A percentile compares a stretch with the other conserved stretches of the same genome.
These are phyloP conservation scores for Panellus pusillus DNA, from an alignment of 768 basidiomycete genomes.

Conservation along the genomic window DNA sequence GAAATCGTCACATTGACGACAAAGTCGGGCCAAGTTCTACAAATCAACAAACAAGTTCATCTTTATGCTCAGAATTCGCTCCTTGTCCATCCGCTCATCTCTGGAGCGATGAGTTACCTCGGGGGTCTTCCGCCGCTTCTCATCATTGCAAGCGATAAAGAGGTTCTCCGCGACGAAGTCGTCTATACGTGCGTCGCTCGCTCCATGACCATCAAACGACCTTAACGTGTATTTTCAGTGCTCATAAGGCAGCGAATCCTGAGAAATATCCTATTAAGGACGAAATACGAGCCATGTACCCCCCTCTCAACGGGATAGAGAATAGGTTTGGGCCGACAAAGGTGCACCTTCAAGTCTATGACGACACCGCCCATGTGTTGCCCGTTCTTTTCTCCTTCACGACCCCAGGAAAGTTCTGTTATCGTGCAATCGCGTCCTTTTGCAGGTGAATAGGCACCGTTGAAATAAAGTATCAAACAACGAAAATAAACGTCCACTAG, in stretches of 20 bases:
- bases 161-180: constrained; percentile 90
- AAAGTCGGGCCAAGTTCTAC: constrained; percentile 51
- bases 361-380: constrained; percentile 74
- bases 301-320: constrained; percentile 56
- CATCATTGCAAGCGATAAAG: constrained; percentile 84
- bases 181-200: constrained; percentile 67
- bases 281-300: constrained; percentile 51
- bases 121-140: constrained; percentile 89
- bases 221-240: constrained; percentile 42
- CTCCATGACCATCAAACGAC: not conserved
- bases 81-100: constrained; percentile 78
- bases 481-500: too few species aligned
- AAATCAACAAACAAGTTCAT: constrained; percentile 74
- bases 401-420: constrained; percentile 78
- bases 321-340: constrained; percentile 58
- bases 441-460: constrained; percentile 33
- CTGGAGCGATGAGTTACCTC: constrained; percentile 76
- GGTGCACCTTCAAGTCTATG: constrained; percentile 92
- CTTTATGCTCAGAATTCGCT: constrained; percentile 82
- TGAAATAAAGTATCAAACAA: too few species aligned
- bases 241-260: constrained; percentile 91
- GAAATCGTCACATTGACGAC: constrained; percentile 49
- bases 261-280: constrained; percentile 56
- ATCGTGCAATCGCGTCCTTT: constrained; percentile 74
- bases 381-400: constrained; percentile 77